Base-by-base conservation (phyloP, 306 rosid genomes). In the Sesbania bispinosa region DNA sequence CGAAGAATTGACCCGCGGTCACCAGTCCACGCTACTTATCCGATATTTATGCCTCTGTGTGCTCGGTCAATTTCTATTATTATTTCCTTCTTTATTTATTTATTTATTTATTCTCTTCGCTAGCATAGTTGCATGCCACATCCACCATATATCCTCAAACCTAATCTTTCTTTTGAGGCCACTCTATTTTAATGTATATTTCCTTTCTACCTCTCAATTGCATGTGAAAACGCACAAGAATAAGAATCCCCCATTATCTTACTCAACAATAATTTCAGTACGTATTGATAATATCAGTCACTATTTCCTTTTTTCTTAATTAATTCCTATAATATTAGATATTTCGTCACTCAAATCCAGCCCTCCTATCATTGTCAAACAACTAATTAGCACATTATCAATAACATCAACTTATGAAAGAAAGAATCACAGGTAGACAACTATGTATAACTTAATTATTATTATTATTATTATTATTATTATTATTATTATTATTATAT, bases 1-100 rank as follows among this genome's bases (percentile, higher is more conserved):
- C 45, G 80, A 62, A 15, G 30, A 81, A 48, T 81, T 76, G 82
- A 77, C 82, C 63, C 13, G 6, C n/a, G 48, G 41, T 59, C 78
- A 9, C 72, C 2, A 39, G 76, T 76, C 81, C 79, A 76, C 71
- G 67, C 81, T 47, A 10, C 50, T 51, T 15, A 65, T 57, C 78
- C 69, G 4, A 16, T 71, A 14, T 30, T 71, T 33, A 19, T 48
- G 53, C 43, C 42, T 32, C 6, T 9, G 1, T n/a, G 5, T 52
- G 15, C 53, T 27, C 0, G 16, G 55, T 78, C 79, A 57, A 46
- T 16, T 41, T 26, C 18, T 33, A 15, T 10, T 1, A 62, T 20
- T 33, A 65, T 55, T 62, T 71, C 11, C 4, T 19, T n/a, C 26
- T 42, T 27, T 60, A 35, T 69, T 60, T 16, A 38, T 35, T 30